A percentile compares a stretch with the other conserved stretches of the same genome.
Conservation (phyloP, 352 stramenopile genomes). For the Globisporangium lucens region DNA sequence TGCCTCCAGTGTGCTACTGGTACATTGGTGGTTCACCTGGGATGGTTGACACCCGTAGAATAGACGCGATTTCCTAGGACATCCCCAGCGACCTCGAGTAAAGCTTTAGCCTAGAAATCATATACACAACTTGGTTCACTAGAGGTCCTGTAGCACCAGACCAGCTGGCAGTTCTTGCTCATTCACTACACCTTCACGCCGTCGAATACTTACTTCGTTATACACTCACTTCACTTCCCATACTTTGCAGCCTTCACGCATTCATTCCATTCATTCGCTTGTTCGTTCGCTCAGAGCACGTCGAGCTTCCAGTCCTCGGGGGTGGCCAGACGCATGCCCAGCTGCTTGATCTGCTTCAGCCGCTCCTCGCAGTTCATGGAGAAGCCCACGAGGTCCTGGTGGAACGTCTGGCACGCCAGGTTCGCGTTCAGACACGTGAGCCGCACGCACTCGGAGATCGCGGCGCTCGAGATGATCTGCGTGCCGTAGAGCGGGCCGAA, state of each 20-base stretch:
- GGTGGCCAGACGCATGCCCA: slow-evolving; percentile 54
- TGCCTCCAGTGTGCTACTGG: neutral
- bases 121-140: neutral
- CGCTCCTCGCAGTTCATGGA: slow-evolving; percentile 78
- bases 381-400: slow-evolving; percentile 82
- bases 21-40: neutral
- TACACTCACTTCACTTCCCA: too few relatives aligned
- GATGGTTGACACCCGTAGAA: neutral
- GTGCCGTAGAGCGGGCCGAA: slow-evolving; percentile 77
- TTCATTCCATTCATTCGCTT: neutral
- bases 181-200: neutral
- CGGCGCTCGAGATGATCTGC: slow-evolving; percentile 59
- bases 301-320: slow-evolving; percentile 53
- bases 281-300: slow-evolving; percentile 1
- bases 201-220: neutral
- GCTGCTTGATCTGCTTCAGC: slow-evolving; percentile 86
- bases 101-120: neutral
- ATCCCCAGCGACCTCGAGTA: neutral
- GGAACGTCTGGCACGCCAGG: slow-evolving; percentile 75
- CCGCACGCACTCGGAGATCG: slow-evolving; percentile 67
- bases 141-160: neutral
- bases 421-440: slow-evolving; percentile 84
- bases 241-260: too few relatives aligned
- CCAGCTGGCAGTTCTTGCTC: neutral
- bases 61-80: neutral